Conservation (phyloP, 2,329 filamentous ascomycete species). For the Plenodomus biglobosus region DNA sequence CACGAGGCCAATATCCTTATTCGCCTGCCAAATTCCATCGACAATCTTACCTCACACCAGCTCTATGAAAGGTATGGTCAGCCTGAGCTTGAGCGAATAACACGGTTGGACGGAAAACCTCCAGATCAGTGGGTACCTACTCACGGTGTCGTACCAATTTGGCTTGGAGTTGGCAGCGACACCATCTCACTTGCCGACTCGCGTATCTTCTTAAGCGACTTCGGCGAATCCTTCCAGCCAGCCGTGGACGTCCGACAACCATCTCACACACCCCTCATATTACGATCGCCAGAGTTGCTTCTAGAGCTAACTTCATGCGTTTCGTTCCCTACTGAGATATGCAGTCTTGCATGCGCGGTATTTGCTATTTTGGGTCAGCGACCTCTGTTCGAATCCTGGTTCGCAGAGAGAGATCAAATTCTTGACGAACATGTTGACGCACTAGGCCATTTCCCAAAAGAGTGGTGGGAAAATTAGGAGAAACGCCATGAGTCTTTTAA, state of each 20-base stretch:
- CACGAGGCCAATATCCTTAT: conserved; percentile 14
- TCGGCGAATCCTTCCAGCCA: conserved; percentile 13
- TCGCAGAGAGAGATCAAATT: conserved; percentile 3
- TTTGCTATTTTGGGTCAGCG: conserved; percentile 7
- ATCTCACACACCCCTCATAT: conserved; percentile 3
- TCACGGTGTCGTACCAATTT: conserved; percentile 12
- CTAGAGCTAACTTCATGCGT: conserved; percentile 1
- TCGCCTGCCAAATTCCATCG: conserved; percentile 7
- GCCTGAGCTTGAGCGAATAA: conserved; percentile 7
- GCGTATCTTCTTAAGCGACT: conserved; percentile 10
- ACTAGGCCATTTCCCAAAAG: conserved; percentile 7
- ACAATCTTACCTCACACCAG: conserved; percentile 7
- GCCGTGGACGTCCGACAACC: conserved; percentile 1
- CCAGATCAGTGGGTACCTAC: conserved; percentile 14
- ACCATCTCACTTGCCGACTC: conserved; percentile 6
- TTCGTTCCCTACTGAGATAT: conserved; percentile 10
- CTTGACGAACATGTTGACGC: conserved; percentile 7
- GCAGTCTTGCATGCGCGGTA: conserved; percentile 8
- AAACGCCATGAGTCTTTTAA: conserved; percentile 4
- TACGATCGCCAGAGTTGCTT: conserved; percentile 7
- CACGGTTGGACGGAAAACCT: conserved; percentile 8
- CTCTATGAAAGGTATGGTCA: conserved; percentile 10
- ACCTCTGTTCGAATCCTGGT: conserved; percentile 6
- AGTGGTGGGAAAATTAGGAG: conserved; percentile 6
- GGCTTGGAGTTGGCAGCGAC: conserved; percentile 8